Base-by-base conservation (phyloP, 2,329 filamentous ascomycete species). In the Apiospora rasikravindrae region DNA sequence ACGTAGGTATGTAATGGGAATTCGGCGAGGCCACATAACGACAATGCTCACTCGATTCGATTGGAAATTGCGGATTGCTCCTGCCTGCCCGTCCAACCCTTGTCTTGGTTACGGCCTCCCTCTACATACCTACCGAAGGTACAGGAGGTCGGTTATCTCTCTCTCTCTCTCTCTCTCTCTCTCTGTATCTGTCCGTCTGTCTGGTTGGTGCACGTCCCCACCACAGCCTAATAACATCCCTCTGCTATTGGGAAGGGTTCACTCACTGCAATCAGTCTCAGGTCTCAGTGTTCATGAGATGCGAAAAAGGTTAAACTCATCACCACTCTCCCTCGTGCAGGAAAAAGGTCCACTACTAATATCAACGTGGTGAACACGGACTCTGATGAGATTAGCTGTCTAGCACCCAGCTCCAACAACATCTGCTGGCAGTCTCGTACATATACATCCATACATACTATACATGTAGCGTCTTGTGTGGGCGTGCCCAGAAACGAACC, bases 51-150 rank as follows among this genome's bases (percentile, higher is more conserved):
- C 57, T 64, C 29, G 53, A 37, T 33, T 19, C 33, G 57, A 40
- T 64, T 64, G 29, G 57, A 64, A 64, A 64, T 64, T 64, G 57
- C 57, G 57, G 57, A 64, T 64, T 64, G 40, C 57, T 40, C 57
- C 33, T 10, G 19, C 45, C 45, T 10, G 45, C 45, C 7, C 45
- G 10, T 33, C 57, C 33, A 40, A 64, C 57, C 57, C 57, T 64
- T 64, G 57, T 64, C 57, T 64, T 40, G 37, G 29, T n/a, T 13
- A 49, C 45, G 8, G 19, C 22, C 33, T 64, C 33, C 57, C 29
- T 64, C 33, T 37, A 37, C 33, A 5, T 37, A 33, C 33, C 6
- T 33, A 37, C 33, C 5, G 33, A 47, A 22, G 22, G 16, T 22
- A 22, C 16, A 22, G 44, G 16, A 22, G 44, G 19, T 37, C 5